A percentile compares a stretch with the other conserved stretches of the same genome.
phyloP scores from a whole-genome alignment of 2,329 filamentous ascomycete species.

The Apiospora marii region DNA sequence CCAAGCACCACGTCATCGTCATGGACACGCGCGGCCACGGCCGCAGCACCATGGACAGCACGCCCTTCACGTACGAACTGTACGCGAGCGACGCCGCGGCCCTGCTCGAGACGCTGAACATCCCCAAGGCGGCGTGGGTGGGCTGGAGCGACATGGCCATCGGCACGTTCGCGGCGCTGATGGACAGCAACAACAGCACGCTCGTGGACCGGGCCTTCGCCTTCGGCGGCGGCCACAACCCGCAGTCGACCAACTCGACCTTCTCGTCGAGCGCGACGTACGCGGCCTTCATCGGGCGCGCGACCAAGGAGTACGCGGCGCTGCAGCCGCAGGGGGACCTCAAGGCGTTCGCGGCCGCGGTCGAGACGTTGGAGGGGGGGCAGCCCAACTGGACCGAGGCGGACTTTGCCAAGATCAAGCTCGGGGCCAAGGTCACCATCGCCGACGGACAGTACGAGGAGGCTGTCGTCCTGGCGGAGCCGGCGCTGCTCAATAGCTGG shows the following conservation, averaged over 20 bases:
- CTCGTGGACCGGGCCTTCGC: slow-evolving; percentile 50
- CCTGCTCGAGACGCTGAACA: slow-evolving; percentile 41
- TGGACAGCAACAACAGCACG: slow-evolving; percentile 36
- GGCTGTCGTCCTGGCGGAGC: slow-evolving; percentile 49
- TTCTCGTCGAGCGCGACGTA: slow-evolving; percentile 45
- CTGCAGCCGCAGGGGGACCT: slow-evolving; percentile 48
- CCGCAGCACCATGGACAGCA: slow-evolving; percentile 45
- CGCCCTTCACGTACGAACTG: slow-evolving; percentile 48
- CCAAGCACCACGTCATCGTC: slow-evolving; percentile 48
- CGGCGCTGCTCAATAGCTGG: slow-evolving; percentile 43
- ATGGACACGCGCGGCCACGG: slow-evolving; percentile 52
- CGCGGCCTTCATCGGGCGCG: slow-evolving; percentile 44
- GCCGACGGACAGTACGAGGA: slow-evolving; percentile 46
- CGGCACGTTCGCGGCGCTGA: slow-evolving; percentile 46
- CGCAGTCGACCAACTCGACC: slow-evolving; percentile 45
- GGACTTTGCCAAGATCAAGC: slow-evolving; percentile 39
- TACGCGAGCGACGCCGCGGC: slow-evolving; percentile 47
- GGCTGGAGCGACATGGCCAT: slow-evolving; percentile 53
- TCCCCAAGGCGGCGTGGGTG: slow-evolving; percentile 44
- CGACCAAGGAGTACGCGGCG: slow-evolving; percentile 44
- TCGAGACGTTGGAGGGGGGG: slow-evolving; percentile 46
- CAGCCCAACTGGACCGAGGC: slow-evolving; percentile 42
- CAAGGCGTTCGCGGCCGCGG: slow-evolving; percentile 46
- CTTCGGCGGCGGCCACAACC: slow-evolving; percentile 45
- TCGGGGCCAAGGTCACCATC: slow-evolving; percentile 40